Evolutionary conservation across 73 alveolate genomes (phyloP), one percentile per base, ranked within the genome.

Genomic region (Paramecium pentaurelia): DNA sequence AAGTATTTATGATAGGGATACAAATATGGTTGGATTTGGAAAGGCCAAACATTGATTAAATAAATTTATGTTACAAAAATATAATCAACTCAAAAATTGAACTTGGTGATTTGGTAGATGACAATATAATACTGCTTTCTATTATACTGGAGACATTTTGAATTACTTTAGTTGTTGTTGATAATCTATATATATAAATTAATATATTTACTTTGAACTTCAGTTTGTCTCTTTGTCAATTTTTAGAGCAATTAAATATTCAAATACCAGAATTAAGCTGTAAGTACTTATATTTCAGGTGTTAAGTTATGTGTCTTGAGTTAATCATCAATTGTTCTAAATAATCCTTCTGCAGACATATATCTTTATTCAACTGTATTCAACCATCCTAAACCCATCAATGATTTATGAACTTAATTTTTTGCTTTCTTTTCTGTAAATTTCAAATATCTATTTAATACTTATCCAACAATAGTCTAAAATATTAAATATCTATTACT

Each of bases 1-100:
- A 96, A 95, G 99, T 37, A 95, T 97, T 83, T 97, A 86, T 95
- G 99, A 97, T 88, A 93, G 99, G 44, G 98, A 96, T 58, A 83
- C 95, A 27, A 92, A 95, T 86, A 93, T 94, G 85, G 96, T 97
- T 11, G 99, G 99, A 25, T 95, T 96, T 16, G 98, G 98, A 32
- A 86, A 80, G 54, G 96, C 99, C 16, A 75, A 42, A 75, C 18
- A 42, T 30, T 30, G 38, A 38, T 75, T 34, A 71, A 49, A 68
- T 5, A 27, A 32, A 75, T 27, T 12, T 64, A 28, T 28, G 8
- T 3, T 28, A 28, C 11, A 10, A 64, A 28, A 64, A 22, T 32
- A 64, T 64, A 32, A 14, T 14, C 51, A 64, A 14, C 20, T 64
- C 47, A 64, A 34, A 22, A 64, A 64, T 9, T 64, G 27, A 14